Base-by-base conservation (phyloP, 441 rosid species). In the Gossypium davidsonii region DNA sequence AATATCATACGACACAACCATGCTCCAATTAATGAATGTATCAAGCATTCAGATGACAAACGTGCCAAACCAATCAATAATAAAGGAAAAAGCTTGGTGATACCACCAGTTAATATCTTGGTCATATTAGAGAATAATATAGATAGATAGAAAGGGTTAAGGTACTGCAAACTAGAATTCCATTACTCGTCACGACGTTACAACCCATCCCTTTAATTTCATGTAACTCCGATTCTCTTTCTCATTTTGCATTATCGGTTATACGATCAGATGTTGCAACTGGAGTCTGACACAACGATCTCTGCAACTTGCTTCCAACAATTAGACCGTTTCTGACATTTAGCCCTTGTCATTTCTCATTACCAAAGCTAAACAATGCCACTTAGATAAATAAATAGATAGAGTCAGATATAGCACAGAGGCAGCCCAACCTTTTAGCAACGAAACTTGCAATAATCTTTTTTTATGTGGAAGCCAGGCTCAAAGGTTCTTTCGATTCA, bases 401-500 rank as follows among this genome's bases (percentile, higher is more conserved):
- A 49, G 31, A 23, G 31, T 21, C 28, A 10, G 17, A 65, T 1
- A 14, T 9, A 59, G 31, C 53, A 66, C 28, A 42, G 9, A 67
- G 51, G 15, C 28, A 26, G n/a, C 28, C 39, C 42, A 2, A 34
- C 18, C 49, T 70, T 55, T 17, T 70, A 31, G 21, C 52, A 34
- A 12, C 20, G 14, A 37, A 72, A 25, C 67, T 59, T 71, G 46
- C 26, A 15, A 9, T 8, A 7, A 56, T 6, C 8, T 44, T 14
- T 21, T 20, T 34, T 71, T 23, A 52, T 28, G 51, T 2, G 57
- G 73, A 17, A 67, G 59, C n/a, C 26, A 23, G 52, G 20, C 63
- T 79, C 74, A 88, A 28, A 88, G 85, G 79, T 83, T 89, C 78
- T 80, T 89, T 57, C 91, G 84, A 73, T 75, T 79, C 53, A 91